Conservation (phyloP, 352 stramenopile species). For the Globisporangium paroecandrum region DNA sequence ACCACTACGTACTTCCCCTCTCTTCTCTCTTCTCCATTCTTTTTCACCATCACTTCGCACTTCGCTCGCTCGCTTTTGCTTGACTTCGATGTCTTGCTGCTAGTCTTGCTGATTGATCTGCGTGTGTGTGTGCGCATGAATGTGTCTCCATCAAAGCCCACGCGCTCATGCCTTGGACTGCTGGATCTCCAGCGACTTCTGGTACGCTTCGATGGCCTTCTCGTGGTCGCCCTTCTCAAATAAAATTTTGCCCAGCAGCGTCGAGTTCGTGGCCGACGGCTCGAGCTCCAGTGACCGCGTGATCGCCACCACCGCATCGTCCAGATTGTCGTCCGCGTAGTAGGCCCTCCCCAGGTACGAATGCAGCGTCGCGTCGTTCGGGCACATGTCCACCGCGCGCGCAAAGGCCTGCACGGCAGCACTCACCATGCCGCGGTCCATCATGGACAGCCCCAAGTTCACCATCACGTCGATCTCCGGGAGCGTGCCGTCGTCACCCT, state of each 20-base stretch:
- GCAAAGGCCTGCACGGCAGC: constrained; percentile 79
- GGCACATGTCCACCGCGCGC: constrained; percentile 79
- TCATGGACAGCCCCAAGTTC: constrained; percentile 76
- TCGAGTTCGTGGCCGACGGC: constrained; percentile 80
- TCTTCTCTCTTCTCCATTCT: neutral
- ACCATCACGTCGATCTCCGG: constrained; percentile 84
- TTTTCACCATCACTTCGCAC: neutral
- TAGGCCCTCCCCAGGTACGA: constrained; percentile 78
- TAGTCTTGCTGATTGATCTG: neutral
- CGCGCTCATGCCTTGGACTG: constrained; percentile 11
- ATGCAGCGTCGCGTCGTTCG: constrained; percentile 66
- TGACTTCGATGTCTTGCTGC: neutral
- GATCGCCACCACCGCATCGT: constrained; percentile 67
- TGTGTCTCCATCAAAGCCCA: neutral
- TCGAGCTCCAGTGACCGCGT: constrained; percentile 64
- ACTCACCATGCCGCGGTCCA: constrained; percentile 75
- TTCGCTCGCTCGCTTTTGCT: neutral
- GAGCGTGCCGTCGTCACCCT: constrained; percentile 56
- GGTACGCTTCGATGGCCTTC: constrained; percentile 81
- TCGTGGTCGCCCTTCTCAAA: constrained; percentile 88
- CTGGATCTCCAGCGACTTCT: constrained; percentile 78
- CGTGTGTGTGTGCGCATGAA: neutral
- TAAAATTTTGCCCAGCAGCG: constrained; percentile 80
- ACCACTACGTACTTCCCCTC: neutral
- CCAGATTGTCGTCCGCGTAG: constrained; percentile 82